Evolutionary conservation across 208 protist species (phyloP), one percentile per base, ranked within the genome.

Genomic region (Trichomonas vaginalis): DNA sequence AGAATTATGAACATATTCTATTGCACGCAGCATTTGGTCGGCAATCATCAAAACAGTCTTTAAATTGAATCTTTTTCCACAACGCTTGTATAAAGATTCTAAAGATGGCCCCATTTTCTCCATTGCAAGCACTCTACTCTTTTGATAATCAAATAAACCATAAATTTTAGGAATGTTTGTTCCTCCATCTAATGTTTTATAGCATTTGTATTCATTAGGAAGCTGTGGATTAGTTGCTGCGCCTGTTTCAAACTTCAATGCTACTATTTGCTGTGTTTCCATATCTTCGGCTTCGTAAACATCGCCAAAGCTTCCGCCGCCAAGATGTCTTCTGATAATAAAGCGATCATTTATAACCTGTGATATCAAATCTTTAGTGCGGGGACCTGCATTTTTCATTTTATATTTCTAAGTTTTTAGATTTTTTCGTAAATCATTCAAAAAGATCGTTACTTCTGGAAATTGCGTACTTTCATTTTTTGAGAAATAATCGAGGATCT

Each of bases 41-140:
- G 98, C 99, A 10, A 99, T 96, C 98, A 99, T 99, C 6, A 99
- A 97, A 17, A 99, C 98, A 17, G 99, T 99, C 97, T 99, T 99
- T 35, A 99, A 96, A 35, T 98, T 98, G 95, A 99, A 99, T 82
- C 97, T 97, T 49, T 98, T 96, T 12, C 39, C 87, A 96, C 98
- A 99, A 62, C 98, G 97, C 49, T 98, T 98, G 95, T 99, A 99
- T 8, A 99, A 96, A 96, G 99, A 99, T 95, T 99, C 99, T 15
- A 99, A 97, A 51, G 97, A 98, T 10, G 99, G 99, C 0, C 99
- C 99, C 0, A 99, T 97, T 21, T 99, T 96, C 86, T 99, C 99
- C 97, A 99, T 99, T 42, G 99, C 98, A 97, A 99, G 98, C 23
- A 99, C 98, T 96, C 98, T 98, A 47, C 39, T 45, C 9, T 37